Evolutionary conservation across 2,329 filamentous ascomycete genomes (phyloP).

Genomic region (Hypoxylon sp.): DNA sequence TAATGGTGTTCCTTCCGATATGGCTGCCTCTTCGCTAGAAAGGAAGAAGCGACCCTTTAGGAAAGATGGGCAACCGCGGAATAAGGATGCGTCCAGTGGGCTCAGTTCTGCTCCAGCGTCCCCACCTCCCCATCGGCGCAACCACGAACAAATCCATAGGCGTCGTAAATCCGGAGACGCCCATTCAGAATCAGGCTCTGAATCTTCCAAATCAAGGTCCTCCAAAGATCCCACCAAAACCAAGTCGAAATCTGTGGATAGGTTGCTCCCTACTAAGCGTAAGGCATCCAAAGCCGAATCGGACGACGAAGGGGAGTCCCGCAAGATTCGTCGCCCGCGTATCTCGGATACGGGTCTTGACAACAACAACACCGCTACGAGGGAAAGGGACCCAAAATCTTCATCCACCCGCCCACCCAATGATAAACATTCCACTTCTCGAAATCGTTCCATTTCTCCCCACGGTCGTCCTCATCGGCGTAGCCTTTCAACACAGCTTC

Average conservation of each 20-base stretch:
- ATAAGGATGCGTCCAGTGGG: slow-evolving; percentile 69
- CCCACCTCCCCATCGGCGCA: slow-evolving; percentile 60
- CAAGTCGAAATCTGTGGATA: slow-evolving; percentile 64
- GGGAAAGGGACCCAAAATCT: slow-evolving; percentile 55
- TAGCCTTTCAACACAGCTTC: slow-evolving; percentile 75
- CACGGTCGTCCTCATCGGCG: slow-evolving; percentile 71
- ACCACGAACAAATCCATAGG: slow-evolving; percentile 53
- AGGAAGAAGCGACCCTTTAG: slow-evolving; percentile 68
- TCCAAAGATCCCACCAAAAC: slow-evolving; percentile 64
- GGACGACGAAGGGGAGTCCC: slow-evolving; percentile 69
- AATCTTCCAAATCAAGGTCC: slow-evolving; percentile 62
- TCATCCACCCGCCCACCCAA: slow-evolving; percentile 54
- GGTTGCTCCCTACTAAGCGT: slow-evolving; percentile 65
- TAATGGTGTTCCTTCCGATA: slow-evolving; percentile 52
- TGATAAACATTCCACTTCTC: slow-evolving; percentile 53
- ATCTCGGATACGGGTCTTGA: slow-evolving; percentile 63
- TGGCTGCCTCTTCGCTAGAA: slow-evolving; percentile 56
- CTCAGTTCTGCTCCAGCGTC: slow-evolving; percentile 72
- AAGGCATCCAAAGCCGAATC: slow-evolving; percentile 69
- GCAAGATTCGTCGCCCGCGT: slow-evolving; percentile 69
- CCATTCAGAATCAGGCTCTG: slow-evolving; percentile 70
- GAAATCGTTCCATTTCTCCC: slow-evolving; percentile 72
- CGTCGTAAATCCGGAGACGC: slow-evolving; percentile 59
- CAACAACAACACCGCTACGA: slow-evolving; percentile 46
- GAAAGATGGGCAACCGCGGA: slow-evolving; percentile 59